Evolutionary conservation across 352 stramenopile species (phyloP).

Genomic region (Phytophthora aleatoria): DNA sequence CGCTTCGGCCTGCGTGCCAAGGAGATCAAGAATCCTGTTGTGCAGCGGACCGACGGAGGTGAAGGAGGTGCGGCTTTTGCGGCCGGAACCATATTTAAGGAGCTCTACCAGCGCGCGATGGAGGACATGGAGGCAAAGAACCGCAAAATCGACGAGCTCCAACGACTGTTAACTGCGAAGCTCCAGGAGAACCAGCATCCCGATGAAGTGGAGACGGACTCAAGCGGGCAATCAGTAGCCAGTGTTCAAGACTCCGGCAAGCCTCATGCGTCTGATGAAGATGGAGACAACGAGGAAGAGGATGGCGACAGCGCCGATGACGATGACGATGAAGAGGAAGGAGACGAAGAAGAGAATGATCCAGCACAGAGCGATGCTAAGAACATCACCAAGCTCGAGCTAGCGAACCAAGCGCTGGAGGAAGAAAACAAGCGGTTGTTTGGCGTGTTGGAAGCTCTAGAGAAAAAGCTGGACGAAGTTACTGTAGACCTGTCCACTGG

Average conservation of each 20-base stretch:
- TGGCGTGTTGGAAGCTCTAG: slow-evolving; percentile 49
- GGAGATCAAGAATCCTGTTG: slow-evolving; percentile 81
- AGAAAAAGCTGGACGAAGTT: slow-evolving; percentile 56
- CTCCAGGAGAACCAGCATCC: slow-evolving; percentile 42
- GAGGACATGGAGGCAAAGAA: slow-evolving; percentile 71
- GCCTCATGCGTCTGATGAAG: slow-evolving; percentile 29
- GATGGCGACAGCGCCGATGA: slow-evolving; percentile 22
- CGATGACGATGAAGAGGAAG: slow-evolving; percentile 3
- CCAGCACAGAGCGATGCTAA: slow-evolving; percentile 22
- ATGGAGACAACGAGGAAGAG: slow-evolving; percentile 31
- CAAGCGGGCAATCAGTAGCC: not conserved
- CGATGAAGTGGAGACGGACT: slow-evolving; percentile 15
- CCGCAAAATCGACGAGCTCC: slow-evolving; percentile 69
- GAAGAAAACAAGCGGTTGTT: slow-evolving; percentile 64
- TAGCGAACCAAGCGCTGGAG: slow-evolving; percentile 39
- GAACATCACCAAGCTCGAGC: slow-evolving; percentile 40
- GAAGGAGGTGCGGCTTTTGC: slow-evolving; percentile 26
- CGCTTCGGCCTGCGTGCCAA: slow-evolving; percentile 76
- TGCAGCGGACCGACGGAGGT: slow-evolving; percentile 45
- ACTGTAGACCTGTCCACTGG: slow-evolving; percentile 44
- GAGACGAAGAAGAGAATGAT: slow-evolving; percentile 23
- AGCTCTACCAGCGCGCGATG: slow-evolving; percentile 75
- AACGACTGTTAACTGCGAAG: slow-evolving; percentile 49
- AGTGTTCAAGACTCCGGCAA: slow-evolving; percentile 16
- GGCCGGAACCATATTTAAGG: slow-evolving; percentile 53